Base-by-base conservation (phyloP, 768 basidiomycete genomes). In the Candolleomyces efflorescens region DNA sequence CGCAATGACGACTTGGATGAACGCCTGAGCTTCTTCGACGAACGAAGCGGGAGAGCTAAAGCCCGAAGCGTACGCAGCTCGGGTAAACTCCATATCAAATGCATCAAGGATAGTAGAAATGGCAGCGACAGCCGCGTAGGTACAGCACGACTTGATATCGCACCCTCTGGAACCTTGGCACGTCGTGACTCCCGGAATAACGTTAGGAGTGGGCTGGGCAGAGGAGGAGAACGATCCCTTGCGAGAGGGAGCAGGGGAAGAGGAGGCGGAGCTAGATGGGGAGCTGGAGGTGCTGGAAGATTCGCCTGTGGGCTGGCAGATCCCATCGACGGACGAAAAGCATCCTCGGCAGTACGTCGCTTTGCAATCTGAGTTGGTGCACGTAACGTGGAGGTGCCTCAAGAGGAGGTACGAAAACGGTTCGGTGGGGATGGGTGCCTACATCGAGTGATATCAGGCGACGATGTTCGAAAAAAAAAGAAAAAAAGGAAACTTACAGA, bases 291-390 rank as follows among this genome's bases (percentile, higher is more conserved):
- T 54, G 3, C 38, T 46, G 18, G 56, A 49, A 2, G 57, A 37
- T 5, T 23, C 53, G n/a, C n/a, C n/a, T n/a, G 59, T 53, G 11
- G 61, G 55, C 10, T 59, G 60, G 60, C 66, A 67, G 6, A 22
- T 4, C n/a, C 26, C 53, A 26, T 59, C 55, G 3, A 66, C 64
- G 15, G 59, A 59, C 7, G 64, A 37, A 20, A 70, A 69, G 49
- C 74, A 75, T 41, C 72, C 74, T 11, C 73, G 69, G 55, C 74
- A 75, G 47, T 71, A 67, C 1, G 54, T 64, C 12, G 69, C 65
- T 2, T 59, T 53, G 58, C 74, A 75, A 7, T 53, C 60, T 2
- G 63, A 13, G 37, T 53, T 39, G 36, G 51, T 39, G 56, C 71
- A 71, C n/a, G 61, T 58, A 39, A 69, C 44, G 60, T 73, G 73